These are phyloP conservation scores for Boletus sensibilis DNA, from an alignment of 768 basidiomycete species.

Conservation along the genomic window DNA sequence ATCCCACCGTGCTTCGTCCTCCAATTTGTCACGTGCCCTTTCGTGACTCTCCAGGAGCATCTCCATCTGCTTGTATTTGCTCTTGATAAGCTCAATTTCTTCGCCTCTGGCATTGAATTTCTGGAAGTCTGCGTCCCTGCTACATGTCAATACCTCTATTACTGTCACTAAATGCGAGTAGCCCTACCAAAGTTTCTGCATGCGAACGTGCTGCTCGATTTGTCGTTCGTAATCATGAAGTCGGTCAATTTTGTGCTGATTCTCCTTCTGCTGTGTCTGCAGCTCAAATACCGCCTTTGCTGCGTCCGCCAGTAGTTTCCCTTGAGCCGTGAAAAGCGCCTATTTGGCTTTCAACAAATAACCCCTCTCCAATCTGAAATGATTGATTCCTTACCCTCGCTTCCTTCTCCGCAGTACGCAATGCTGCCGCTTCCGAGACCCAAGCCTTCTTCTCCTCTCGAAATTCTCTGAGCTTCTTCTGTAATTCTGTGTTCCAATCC, in stretches of 20 bases:
- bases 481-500: conserved; percentile 82
- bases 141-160: conserved; percentile 9
- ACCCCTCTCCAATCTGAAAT: neutral
- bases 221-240: conserved; percentile 84
- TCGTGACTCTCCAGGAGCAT: conserved; percentile 60
- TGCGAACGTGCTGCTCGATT: conserved; percentile 75
- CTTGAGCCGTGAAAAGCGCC: conserved; percentile 70
- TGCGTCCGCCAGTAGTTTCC: conserved; percentile 66
- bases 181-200: conserved; percentile 75
- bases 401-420: conserved; percentile 73
- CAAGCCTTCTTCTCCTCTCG: conserved; percentile 80
- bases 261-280: conserved; percentile 74
- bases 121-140: conserved; percentile 73
- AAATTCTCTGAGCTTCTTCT: conserved; percentile 69
- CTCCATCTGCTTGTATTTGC: conserved; percentile 64
- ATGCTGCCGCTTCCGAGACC: conserved; percentile 63
- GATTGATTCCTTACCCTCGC: conserved; percentile 45
- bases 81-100: conserved; percentile 54
- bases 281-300: conserved; percentile 67
- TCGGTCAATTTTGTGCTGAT: conserved; percentile 76
- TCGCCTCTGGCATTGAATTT: conserved; percentile 65
- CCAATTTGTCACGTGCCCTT: conserved; percentile 50
- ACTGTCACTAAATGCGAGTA: neutral
- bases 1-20: conserved; percentile 58
- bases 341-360: conserved; percentile 22